Conservation (phyloP, 1,139 yeast genomes). For the Pichia terricola region DNA sequence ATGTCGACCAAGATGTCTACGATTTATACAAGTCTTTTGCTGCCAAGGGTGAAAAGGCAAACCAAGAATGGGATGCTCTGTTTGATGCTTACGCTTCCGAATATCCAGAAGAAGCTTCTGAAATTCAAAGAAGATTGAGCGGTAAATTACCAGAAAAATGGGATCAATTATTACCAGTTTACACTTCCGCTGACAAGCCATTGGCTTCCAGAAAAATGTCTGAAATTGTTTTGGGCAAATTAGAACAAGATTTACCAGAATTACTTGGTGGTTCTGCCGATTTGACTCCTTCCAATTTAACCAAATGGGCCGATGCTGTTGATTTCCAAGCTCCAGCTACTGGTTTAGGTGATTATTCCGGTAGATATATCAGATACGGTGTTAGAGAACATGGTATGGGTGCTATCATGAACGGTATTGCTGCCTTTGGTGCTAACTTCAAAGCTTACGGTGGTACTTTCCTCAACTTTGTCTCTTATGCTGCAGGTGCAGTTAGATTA, state of each 20-base stretch:
- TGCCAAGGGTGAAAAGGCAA: conserved; percentile 53
- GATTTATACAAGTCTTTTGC: conserved; percentile 55
- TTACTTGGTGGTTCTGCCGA: conserved; percentile 98
- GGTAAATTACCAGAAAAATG: conserved; percentile 81
- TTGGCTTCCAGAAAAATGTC: conserved; percentile 94
- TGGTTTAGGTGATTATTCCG: conserved; percentile 76
- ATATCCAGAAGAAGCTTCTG: conserved; percentile 76
- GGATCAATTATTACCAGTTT: conserved; percentile 71
- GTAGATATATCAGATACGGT: conserved; percentile 97
- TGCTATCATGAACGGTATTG: conserved; percentile 96
- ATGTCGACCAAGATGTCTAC: conserved; percentile 76
- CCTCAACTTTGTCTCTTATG: conserved; percentile 96
- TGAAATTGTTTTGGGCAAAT: conserved; percentile 63
- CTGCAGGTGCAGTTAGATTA: conserved; percentile 94
- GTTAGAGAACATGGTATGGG: conserved; percentile 99
- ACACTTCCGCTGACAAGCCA: conserved; percentile 70
- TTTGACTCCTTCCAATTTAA: conserved; percentile 94
- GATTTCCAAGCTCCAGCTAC: conserved; percentile 92
- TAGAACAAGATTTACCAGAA: conserved; percentile 71
- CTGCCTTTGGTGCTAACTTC: conserved; percentile 90
- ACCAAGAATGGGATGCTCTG: conserved; percentile 64
- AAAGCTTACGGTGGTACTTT: conserved; percentile 96
- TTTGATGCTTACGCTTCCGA: conserved; percentile 54
- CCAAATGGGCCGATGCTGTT: conserved; percentile 74
- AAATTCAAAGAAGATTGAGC: conserved; percentile 70